These are phyloP conservation scores for Plasmodium relictum DNA, from an alignment of 169 alveolate species.

Conservation along the genomic window DNA sequence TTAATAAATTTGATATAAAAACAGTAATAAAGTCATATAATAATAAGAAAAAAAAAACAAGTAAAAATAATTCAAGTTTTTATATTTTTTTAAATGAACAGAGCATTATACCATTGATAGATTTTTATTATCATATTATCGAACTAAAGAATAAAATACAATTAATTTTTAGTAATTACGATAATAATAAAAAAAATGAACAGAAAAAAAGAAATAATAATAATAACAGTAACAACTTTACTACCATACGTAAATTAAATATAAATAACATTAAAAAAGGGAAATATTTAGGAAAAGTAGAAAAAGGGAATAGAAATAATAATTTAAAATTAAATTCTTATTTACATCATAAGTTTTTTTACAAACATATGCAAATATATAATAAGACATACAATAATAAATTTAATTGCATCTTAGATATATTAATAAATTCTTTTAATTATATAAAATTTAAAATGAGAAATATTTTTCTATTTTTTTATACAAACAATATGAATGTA, in stretches of 20 bases:
- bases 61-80: not conserved
- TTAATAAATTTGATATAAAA: not conserved
- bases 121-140: not conserved
- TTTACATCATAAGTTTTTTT: too few species aligned
- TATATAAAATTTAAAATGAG: not conserved
- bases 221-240: not conserved
- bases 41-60: not conserved
- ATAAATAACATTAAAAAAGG: not conserved
- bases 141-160: too few species aligned
- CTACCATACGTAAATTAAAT: not conserved
- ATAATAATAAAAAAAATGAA: not conserved
- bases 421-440: not conserved
- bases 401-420: not conserved
- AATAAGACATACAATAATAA: too few species aligned
- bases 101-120: not conserved
- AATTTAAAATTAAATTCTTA: not conserved
- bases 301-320: not conserved
- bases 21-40: not conserved
- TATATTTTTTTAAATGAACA: slow-evolving; percentile 15
- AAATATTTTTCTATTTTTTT: slow-evolving; percentile 12
- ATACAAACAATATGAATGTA: slow-evolving; percentile 8
- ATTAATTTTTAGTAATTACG: too few species aligned
- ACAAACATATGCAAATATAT: not conserved
- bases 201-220: not conserved
- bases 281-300: not conserved